These are phyloP conservation scores for Claviceps sp. DNA, from an alignment of 2,329 filamentous ascomycete genomes.

Conservation along the genomic window DNA sequence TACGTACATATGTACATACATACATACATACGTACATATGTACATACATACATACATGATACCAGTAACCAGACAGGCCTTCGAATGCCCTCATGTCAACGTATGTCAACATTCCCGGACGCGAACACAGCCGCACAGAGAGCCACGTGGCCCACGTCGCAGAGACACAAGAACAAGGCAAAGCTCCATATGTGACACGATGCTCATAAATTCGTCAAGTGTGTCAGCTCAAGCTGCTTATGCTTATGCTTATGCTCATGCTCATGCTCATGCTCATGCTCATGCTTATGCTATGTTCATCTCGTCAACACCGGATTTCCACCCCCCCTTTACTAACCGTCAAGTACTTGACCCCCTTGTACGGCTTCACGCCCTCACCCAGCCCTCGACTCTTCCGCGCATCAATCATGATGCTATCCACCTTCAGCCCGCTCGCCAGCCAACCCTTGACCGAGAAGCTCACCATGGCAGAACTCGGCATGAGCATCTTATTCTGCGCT, in stretches of 20 bases:
- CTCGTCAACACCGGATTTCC: conserved; percentile 43
- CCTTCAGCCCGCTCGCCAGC: conserved; percentile 53
- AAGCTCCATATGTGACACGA: too few relatives aligned
- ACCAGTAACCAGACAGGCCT: too few relatives aligned
- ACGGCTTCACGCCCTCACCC: conserved; percentile 80
- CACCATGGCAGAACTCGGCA: conserved; percentile 65
- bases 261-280: too few relatives aligned
- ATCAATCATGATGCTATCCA: conserved; percentile 56
- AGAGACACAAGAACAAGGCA: too few relatives aligned
- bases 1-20: too few relatives aligned
- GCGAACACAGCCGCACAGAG: background rate
- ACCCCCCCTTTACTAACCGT: conserved; percentile 57
- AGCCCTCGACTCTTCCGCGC: conserved; percentile 73
- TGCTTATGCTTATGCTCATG: too few relatives aligned
- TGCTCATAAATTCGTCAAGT: too few relatives aligned
- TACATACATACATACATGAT: too few relatives aligned
- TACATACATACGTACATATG: too few relatives aligned
- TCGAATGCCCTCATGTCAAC: too few relatives aligned
- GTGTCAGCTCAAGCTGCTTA: too few relatives aligned
- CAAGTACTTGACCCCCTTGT: conserved; percentile 96
- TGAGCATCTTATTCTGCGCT: conserved; percentile 60
- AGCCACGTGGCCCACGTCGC: background rate
- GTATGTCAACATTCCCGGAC: too few relatives aligned
- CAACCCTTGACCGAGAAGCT: conserved; percentile 60
- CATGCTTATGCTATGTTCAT: background rate